A percentile compares a stretch with the other conserved stretches of the same genome.
Evolutionary conservation across 257 asterid species (phyloP).

Genomic region (Nicotiana sylvestris): DNA sequence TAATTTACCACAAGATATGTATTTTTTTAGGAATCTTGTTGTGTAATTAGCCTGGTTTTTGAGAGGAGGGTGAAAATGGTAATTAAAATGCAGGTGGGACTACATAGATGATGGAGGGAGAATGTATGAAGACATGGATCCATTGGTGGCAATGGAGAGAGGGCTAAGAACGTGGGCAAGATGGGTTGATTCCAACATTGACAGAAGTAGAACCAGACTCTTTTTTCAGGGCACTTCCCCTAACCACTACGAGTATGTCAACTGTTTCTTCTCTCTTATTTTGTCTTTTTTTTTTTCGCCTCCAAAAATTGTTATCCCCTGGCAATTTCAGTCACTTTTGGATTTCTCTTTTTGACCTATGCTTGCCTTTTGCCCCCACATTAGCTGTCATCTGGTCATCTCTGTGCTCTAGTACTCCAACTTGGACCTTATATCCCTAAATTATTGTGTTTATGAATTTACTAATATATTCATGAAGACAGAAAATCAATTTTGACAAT

Average conservation of each 20-base stretch:
- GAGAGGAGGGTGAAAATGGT: not conserved
- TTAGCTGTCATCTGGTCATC: not conserved
- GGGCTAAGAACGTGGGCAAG: slow-evolving; percentile 87
- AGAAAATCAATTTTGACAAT: not conserved
- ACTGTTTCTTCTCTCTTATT: not conserved
- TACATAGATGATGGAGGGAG: slow-evolving; percentile 70
- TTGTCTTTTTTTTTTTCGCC: not conserved
- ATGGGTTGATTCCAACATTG: slow-evolving; percentile 76
- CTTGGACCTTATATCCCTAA: not conserved
- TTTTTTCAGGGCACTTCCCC: slow-evolving; percentile 94
- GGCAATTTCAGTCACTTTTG: not conserved
- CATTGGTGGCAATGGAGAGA: slow-evolving; percentile 59
- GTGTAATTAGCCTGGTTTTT: not conserved
- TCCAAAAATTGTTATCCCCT: not conserved
- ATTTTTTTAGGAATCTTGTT: no score
- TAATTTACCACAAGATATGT: not conserved
- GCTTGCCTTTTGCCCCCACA: not conserved
- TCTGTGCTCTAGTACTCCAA: not conserved
- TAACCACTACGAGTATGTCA: slow-evolving; percentile 74
- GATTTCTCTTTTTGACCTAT: not conserved
- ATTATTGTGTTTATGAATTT: no score
- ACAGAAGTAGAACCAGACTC: slow-evolving; percentile 47
- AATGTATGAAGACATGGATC: slow-evolving; percentile 70
- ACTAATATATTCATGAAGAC: no score
- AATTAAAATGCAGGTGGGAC: slow-evolving; percentile 67